A percentile compares a stretch with the other conserved stretches of the same genome.
Conservation (phyloP, 106 monocot species). For the Phalaenopsis equestris region DNA sequence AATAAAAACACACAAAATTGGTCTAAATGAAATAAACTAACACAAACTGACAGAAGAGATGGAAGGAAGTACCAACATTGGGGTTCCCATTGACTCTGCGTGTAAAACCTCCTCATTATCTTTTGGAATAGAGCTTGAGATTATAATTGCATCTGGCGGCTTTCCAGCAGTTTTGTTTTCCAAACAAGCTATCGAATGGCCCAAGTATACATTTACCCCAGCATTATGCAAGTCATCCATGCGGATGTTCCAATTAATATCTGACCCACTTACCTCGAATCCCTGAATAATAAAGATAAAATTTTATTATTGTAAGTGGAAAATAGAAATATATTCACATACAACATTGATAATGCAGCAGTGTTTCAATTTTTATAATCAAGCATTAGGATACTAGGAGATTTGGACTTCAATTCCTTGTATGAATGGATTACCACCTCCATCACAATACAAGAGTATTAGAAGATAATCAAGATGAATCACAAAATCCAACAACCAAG, state of each 20-base stretch:
- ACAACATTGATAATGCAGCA: background rate
- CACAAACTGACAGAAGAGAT: background rate
- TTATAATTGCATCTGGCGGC: constrained; percentile 23
- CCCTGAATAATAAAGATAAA: constrained; percentile 17
- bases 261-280: constrained; percentile 47
- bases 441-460: no score
- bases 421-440: no score
- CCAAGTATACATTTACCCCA: constrained; percentile 30
- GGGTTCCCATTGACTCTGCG: constrained; percentile 26
- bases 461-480: no score
- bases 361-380: no score
- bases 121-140: constrained; percentile 41
- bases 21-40: background rate
- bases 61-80: constrained; percentile 25
- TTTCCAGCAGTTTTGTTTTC: constrained; percentile 7
- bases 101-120: constrained; percentile 36
- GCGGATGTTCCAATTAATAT: constrained; percentile 28
- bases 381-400: no score
- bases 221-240: constrained; percentile 21
- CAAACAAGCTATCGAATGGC: constrained; percentile 25
- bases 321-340: background rate
- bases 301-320: background rate
- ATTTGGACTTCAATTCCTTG: no score
- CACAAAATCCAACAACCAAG: no score
- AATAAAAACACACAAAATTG: background rate